A percentile compares a stretch with the other conserved stretches of the same genome.
These are phyloP conservation scores for Aspergillus neotritici DNA, from an alignment of 2,329 filamentous ascomycete species.

Conservation along the genomic window DNA sequence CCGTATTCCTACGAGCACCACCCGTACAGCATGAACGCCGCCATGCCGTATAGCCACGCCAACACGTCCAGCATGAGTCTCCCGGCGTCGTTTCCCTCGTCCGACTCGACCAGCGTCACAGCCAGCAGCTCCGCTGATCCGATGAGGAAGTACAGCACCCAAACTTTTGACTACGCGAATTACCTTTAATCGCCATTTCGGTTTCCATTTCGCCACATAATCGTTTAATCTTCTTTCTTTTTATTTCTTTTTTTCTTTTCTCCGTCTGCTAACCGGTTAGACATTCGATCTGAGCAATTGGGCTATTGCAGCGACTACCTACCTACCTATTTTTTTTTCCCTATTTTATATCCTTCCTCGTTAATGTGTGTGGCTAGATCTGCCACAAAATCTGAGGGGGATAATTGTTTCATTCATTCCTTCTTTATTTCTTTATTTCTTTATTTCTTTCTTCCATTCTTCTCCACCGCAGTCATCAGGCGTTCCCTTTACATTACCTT, in stretches of 20 bases:
- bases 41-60: conserved; percentile 28
- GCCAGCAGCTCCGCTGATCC: conserved; percentile 19
- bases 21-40: conserved; percentile 23
- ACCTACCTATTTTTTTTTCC: too few relatives aligned
- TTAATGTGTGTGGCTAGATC: too few relatives aligned
- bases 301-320: too few relatives aligned
- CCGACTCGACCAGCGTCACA: conserved; percentile 19
- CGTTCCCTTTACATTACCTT: not conserved
- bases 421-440: conserved; percentile 2
- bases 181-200: conserved; percentile 11
- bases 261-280: too few relatives aligned
- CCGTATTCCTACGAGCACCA: conserved; percentile 26
- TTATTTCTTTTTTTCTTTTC: not conserved
- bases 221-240: conserved; percentile 1
- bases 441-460: not conserved
- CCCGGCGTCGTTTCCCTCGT: conserved; percentile 29
- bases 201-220: not conserved
- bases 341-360: too few relatives aligned
- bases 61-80: conserved; percentile 33
- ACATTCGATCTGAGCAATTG: too few relatives aligned
- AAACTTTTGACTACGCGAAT: conserved; percentile 29
- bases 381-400: not conserved
- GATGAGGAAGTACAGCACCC: conserved; percentile 24
- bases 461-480: not conserved
- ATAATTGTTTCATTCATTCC: conserved; percentile 1